Evolutionary conservation across 495 filamentous ascomycete species (phyloP), one percentile per base, ranked within the genome.

Genomic region (Delitschia confertaspora): DNA sequence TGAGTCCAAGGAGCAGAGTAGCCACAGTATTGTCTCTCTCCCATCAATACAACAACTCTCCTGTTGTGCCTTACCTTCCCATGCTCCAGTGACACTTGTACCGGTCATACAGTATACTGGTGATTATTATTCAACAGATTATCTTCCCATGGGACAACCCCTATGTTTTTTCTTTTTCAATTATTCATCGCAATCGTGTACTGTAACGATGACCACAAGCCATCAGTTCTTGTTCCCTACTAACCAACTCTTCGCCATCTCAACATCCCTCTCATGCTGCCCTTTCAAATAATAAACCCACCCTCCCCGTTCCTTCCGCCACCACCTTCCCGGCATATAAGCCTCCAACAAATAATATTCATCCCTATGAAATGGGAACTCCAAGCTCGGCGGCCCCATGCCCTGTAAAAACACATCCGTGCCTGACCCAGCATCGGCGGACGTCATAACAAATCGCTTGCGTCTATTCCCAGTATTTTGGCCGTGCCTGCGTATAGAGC

Each of bases 301-400:
- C 21, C 41, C 45, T 18, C 61, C 40, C 1, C 51, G 34, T 1
- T 62, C 53, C 8, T 44, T 48, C 26, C 55, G 65, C 70, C 70
- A 73, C 7, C 59, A 59, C 21, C 70, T 63, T 31, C 65, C 63
- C 1, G 70, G 70, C 16, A 73, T 35, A 39, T 67, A 75, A 9
- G 64, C 68, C 22, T 54, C 47, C 8, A 76, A 60, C 60, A 71
- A 62, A 51, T 76, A 74, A 49, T 76, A 76, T 16, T 67, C 66
- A 42, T 75, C 74, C 21, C 73, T 59, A 36, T 69, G 57, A 36
- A 60, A 72, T 2, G 72, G 72, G 7, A 73, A 65, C 23, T 75
- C 70, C 7, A 68, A 45, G 0, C 66, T 68, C 0, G 63, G 61
- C 6, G 69, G 69, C 0, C 73, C 73, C 14, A 51, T 57, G 11